Base-by-base conservation (phyloP, 1,284 basidiomycete genomes). In the Leccinum solheimii region DNA sequence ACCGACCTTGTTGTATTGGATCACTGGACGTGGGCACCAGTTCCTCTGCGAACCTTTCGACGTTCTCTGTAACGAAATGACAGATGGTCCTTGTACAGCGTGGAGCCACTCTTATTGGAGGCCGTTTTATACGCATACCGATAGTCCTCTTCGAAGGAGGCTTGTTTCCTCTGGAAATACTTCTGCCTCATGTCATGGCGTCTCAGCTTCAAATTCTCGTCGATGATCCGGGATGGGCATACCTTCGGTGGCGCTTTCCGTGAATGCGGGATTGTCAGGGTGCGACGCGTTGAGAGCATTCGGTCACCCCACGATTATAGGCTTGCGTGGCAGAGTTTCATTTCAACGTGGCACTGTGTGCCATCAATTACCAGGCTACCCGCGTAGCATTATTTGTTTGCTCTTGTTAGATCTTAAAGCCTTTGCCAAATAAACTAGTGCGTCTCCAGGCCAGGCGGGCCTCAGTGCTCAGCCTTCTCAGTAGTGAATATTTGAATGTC, bases 91-190 rank as follows among this genome's bases (percentile, higher is more conserved):
- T 90, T 87, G 78, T 99, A 99, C 36, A 99, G 82, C 80, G 85
- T 86, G 61, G 91, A 90, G 8, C 96, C 96, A 62, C 90, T 85
- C 75, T 91, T 94, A 74, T 90, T 85, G 11, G 97, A 83, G 3
- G 97, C 95, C 85, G 98, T 89, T 74, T 95, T 96, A 77, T 97
- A 97, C 26, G 90, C 94, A 73, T 92, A 95, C 49, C 95, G 86
- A 74, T 97, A 95, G 71, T 97, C 95, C 78, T 98, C 97, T 76
- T 99, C 97, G 71, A 96, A 99, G 16, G 94, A 97, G 34, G 86
- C 71, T 89, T 91, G 86, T 92, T 65, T 88, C 84, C 53, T 90
- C 85, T 21, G 85, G 79, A 34, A 86, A 86, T 56, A 90, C 82
- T 60, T 87, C 86, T 34, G 86, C 82, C 13, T 86, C 87, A 76